These are phyloP conservation scores for Eucalyptus dawsonii DNA, from an alignment of 345 rosid species.

Conservation along the genomic window DNA sequence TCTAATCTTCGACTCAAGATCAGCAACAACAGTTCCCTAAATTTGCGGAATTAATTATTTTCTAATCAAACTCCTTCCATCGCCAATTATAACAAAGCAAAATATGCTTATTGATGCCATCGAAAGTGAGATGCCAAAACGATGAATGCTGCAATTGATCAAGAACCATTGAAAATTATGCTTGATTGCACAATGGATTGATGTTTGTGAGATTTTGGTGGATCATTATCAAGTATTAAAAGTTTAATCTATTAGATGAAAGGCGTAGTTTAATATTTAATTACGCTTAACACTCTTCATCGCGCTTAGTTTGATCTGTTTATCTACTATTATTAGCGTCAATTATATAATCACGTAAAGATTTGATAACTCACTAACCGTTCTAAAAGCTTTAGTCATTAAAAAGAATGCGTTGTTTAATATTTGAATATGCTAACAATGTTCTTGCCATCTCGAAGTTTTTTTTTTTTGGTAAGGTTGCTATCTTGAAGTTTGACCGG, in stretches of 20 bases:
- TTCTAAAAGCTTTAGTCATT: too few relatives aligned
- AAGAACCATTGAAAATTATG: neutral
- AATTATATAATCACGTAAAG: too few relatives aligned
- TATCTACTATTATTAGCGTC: too few relatives aligned
- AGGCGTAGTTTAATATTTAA: too few relatives aligned
- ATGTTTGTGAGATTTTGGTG: too few relatives aligned
- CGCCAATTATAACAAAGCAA: neutral
- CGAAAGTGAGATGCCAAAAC: neutral
- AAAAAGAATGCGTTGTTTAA: fast-evolving
- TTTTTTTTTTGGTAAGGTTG: too few relatives aligned
- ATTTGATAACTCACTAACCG: fast-evolving
- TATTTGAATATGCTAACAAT: too few relatives aligned
- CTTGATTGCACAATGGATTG: neutral
- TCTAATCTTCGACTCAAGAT: neutral
- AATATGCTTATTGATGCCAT: neutral
- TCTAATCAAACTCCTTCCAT: neutral
- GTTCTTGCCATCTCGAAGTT: neutral
- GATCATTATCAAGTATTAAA: too few relatives aligned
- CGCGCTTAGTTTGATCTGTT: fast-evolving
- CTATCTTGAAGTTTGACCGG: neutral
- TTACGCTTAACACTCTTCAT: too few relatives aligned
- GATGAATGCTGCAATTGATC: fast-evolving
- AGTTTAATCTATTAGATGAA: too few relatives aligned
- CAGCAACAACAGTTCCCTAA: neutral
- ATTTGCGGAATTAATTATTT: neutral